Evolutionary conservation across 1,284 basidiomycete genomes (phyloP).

Genomic region (Puccinia hordei): DNA sequence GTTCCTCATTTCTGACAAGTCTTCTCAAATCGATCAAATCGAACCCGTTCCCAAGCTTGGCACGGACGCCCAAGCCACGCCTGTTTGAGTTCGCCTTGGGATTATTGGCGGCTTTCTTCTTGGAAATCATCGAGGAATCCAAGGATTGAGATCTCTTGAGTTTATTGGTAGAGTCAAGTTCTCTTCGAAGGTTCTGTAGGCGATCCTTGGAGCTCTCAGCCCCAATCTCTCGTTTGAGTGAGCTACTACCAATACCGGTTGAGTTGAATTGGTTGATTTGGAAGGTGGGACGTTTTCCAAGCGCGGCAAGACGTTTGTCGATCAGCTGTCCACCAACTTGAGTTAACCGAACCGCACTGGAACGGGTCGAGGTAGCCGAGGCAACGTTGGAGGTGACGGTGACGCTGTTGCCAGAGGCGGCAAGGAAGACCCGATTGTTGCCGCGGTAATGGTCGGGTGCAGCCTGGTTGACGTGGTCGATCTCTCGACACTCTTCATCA

Average conservation of each 20-base stretch:
- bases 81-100: conserved; percentile 55
- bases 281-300: conserved; percentile 53
- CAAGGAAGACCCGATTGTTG: conserved; percentile 67
- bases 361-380: conserved; percentile 72
- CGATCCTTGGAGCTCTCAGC: conserved; percentile 13
- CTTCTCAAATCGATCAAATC: conserved; percentile 63
- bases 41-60: conserved; percentile 69
- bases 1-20: conserved; percentile 72
- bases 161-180: conserved; percentile 38
- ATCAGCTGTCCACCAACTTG: conserved; percentile 44
- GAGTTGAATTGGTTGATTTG: conserved; percentile 24
- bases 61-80: conserved; percentile 59
- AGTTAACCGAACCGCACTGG: conserved; percentile 7
- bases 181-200: not conserved
- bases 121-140: conserved; percentile 58
- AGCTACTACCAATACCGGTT: conserved; percentile 60
- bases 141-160: conserved; percentile 54
- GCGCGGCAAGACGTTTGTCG: conserved; percentile 56
- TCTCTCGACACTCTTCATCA: not conserved
- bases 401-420: conserved; percentile 93
- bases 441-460: conserved; percentile 59
- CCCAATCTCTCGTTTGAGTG: conserved; percentile 51
- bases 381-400: conserved; percentile 83
- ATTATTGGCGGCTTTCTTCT: conserved; percentile 54
- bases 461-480: conserved; percentile 28